A percentile compares a stretch with the other conserved stretches of the same genome.
phyloP scores from a whole-genome alignment of 495 filamentous ascomycete genomes.

The Hypomontagnella submonticulosa region DNA sequence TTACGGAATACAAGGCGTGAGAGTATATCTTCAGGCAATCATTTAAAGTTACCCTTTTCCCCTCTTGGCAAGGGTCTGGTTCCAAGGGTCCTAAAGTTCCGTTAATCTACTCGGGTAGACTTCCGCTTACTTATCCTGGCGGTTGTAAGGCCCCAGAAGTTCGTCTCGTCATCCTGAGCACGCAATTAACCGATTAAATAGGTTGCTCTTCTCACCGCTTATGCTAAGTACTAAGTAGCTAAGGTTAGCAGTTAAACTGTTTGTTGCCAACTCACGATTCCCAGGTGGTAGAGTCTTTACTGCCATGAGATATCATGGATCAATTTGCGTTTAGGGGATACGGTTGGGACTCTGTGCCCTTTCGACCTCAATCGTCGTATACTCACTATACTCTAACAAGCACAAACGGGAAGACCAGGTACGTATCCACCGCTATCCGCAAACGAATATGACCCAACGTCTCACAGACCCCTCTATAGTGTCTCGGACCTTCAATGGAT shows the following conservation, averaged over 20 bases:
- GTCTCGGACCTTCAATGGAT: slow-evolving; percentile 42
- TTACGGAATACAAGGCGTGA: background rate
- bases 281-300: background rate
- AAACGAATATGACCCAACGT: background rate
- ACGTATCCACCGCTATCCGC: background rate
- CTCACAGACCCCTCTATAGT: slow-evolving; percentile 20
- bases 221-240: background rate
- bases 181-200: slow-evolving; percentile 37
- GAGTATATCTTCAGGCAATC: slow-evolving; percentile 31
- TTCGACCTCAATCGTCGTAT: slow-evolving; percentile 28
- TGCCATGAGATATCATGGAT: slow-evolving; percentile 35
- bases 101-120: slow-evolving; percentile 13
- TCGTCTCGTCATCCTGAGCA: slow-evolving; percentile 16
- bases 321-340: slow-evolving; percentile 25
- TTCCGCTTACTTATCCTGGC: slow-evolving; percentile 20
- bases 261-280: slow-evolving; percentile 15
- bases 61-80: slow-evolving; percentile 35
- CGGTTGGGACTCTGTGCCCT: slow-evolving; percentile 30
- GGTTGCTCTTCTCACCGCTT: slow-evolving; percentile 14
- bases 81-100: too few species aligned
- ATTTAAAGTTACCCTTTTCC: slow-evolving; percentile 12
- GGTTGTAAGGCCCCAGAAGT: slow-evolving; percentile 6
- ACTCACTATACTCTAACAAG: slow-evolving; percentile 20
- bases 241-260: background rate
- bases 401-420: slow-evolving; percentile 12